A percentile compares a stretch with the other conserved stretches of the same genome.
These are phyloP conservation scores for Exophiala spinifera DNA, from an alignment of 2,329 filamentous ascomycete genomes.

Conservation along the genomic window DNA sequence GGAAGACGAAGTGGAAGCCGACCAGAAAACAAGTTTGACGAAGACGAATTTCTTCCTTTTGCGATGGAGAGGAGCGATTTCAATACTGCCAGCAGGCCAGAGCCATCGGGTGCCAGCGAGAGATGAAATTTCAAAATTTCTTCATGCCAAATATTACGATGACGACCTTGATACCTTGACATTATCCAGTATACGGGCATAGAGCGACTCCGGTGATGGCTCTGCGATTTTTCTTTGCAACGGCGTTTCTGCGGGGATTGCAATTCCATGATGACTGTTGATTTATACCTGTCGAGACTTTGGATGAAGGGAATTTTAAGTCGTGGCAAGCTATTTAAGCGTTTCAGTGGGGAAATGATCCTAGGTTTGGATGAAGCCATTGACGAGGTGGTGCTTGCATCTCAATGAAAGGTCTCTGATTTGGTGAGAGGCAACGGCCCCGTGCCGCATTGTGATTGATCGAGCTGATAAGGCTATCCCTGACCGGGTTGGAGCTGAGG, in stretches of 20 bases:
- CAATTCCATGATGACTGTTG: neutral
- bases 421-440: too few species aligned
- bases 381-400: too few species aligned
- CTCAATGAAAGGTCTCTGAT: too few species aligned
- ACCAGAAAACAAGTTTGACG: conserved; percentile 26
- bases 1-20: conserved; percentile 22
- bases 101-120: neutral
- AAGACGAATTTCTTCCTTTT: conserved; percentile 29
- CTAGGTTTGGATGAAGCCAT: too few species aligned
- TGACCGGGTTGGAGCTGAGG: too few species aligned
- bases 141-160: too few species aligned
- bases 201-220: neutral
- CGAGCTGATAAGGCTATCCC: too few species aligned
- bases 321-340: too few species aligned
- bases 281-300: too few species aligned
- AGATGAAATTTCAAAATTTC: neutral
- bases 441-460: too few species aligned
- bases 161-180: neutral
- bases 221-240: neutral
- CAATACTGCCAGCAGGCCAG: conserved; percentile 13
- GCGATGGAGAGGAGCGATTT: conserved; percentile 29
- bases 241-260: neutral
- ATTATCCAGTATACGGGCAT: neutral
- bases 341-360: too few species aligned
- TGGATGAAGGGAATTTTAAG: too few species aligned